Evolutionary conservation across 495 filamentous ascomycete genomes (phyloP), one percentile per base, ranked within the genome.

Genomic region (Pseudomonodictys pantanalensis): DNA sequence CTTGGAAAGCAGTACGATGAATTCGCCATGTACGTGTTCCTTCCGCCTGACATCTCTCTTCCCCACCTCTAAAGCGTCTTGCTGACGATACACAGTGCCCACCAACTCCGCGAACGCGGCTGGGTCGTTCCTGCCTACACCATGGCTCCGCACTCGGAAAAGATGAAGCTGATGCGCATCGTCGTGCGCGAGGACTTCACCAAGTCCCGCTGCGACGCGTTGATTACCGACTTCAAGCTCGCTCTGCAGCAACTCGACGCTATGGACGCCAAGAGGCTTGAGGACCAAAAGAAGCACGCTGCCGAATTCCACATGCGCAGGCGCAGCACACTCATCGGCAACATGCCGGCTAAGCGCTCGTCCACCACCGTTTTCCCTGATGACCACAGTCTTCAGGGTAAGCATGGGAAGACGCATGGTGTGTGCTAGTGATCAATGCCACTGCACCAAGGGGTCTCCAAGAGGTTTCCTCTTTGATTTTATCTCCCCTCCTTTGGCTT

Each of bases 41-140:
- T 3, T 29, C 17, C 50, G 18, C 38, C 45, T 53, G 23, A 9
- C 18, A 24, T 38, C 33, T 5, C 20, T 8, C 30, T 24, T 28
- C 24, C 33, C 29, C 32, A 38, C 8, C 5, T 7, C 22, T 24
- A 18, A 38, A 2, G 18, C 22, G 5, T 10, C 1, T 35, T 48
- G 79, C 86, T 0, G 70, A 91, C 43, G 28, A 42, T 32, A 10
- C 11, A 35, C 48, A 64, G 61, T 10, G 90, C 91, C 7, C 91
- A 93, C 71, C 84, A 87, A 68, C 82, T 96, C 33, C 86, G 91
- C 30, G 81, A 85, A 45, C 81, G 90, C 17, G 89, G 90, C 38
- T 96, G 91, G 91, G 83, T 95, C 26, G 87, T 96, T 0, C 91
- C 91, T 0, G 91, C 91, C 0, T 96, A 96, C 72, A 96, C 90